Base-by-base conservation (phyloP, 1,284 basidiomycete genomes). In the Naganishia cerealis region DNA sequence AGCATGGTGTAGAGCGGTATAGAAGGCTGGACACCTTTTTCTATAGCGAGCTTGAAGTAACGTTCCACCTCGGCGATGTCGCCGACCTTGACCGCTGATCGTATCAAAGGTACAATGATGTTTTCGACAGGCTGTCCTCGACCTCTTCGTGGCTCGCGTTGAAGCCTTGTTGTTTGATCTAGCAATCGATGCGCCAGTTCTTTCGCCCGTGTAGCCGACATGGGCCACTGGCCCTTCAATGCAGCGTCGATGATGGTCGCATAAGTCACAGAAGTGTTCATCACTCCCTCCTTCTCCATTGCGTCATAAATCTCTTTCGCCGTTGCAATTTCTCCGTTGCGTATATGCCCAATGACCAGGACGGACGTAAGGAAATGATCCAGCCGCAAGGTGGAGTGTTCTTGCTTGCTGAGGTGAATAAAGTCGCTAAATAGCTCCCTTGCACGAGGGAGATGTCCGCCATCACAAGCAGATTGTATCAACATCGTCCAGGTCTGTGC, bases 391-490 rank as follows among this genome's bases (percentile, higher is more conserved):
- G 12, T 5, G 29, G 48, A 48, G 18, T 16, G n/a, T 8, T 24
- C n/a, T 40, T 65, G 48, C n/a, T 46, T 26, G 26, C 40, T 38
- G 6, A 42, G n/a, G 16, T 48, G 29, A 26, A 63, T 46, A 33
- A 68, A 50, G 26, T 67, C 66, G n/a, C 38, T n/a, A n/a, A 63
- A 68, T 6, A 65, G 12, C 13, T 53, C 50, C 13, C 57, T 56
- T 0, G 67, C 67, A n/a, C 56, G 39, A 13, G 55, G 33, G 3
- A 69, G 43, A 48, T 59, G 12, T 40, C 87, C 86, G 18, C 87
- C 82, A 74, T 95, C 91, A 75, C 89, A 90, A 1, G 94, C 90
- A 0, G 90, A 90, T 77, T 92, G 90, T 57, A 96, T 87, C 55
- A 93, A 82, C 55, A 92, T 82, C 0, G 90, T 85, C 78, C 89